These are phyloP conservation scores for Pseudonitzschia multiseries DNA, from an alignment of 108 stramenopile species.

Conservation along the genomic window DNA sequence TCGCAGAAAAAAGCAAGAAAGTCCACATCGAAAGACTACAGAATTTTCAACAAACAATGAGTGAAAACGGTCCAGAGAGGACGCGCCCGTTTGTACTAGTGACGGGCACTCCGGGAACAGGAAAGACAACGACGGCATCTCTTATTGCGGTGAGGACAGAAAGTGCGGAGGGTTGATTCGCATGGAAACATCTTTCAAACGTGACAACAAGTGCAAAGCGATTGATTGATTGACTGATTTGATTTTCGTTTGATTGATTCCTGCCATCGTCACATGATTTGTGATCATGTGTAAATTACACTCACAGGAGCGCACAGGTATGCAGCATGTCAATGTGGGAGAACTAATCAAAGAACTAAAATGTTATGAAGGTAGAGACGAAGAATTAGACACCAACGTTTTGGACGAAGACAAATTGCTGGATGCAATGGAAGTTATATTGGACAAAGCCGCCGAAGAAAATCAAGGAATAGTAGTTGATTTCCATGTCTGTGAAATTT, in stretches of 20 bases:
- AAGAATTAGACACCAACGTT: constrained; percentile 81
- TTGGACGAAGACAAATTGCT: constrained; percentile 93
- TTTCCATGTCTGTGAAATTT: constrained; percentile 90
- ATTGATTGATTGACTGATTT: constrained; percentile 9
- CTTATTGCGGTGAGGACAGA: constrained; percentile 49
- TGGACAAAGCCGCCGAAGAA: constrained; percentile 65
- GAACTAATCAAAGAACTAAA: constrained; percentile 75
- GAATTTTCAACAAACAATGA: background rate
- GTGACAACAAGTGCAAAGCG: background rate
- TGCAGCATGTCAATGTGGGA: constrained; percentile 79
- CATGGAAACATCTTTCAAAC: no score
- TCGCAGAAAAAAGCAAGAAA: no score
- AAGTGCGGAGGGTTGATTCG: no score
- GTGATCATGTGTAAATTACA: background rate
- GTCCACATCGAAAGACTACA: no score
- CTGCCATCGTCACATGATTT: background rate
- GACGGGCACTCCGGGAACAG: constrained; percentile 93
- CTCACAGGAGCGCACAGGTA: constrained; percentile 45
- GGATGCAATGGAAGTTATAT: constrained; percentile 75
- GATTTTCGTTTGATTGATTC: background rate
- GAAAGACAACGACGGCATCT: constrained; percentile 80
- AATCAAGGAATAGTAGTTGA: constrained; percentile 84
- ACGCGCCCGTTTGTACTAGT: constrained; percentile 84
- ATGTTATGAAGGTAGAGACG: constrained; percentile 86
- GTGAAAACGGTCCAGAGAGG: constrained; percentile 33